Evolutionary conservation across 495 filamentous ascomycete species (phyloP).

Genomic region (Neurospora pannonica): DNA sequence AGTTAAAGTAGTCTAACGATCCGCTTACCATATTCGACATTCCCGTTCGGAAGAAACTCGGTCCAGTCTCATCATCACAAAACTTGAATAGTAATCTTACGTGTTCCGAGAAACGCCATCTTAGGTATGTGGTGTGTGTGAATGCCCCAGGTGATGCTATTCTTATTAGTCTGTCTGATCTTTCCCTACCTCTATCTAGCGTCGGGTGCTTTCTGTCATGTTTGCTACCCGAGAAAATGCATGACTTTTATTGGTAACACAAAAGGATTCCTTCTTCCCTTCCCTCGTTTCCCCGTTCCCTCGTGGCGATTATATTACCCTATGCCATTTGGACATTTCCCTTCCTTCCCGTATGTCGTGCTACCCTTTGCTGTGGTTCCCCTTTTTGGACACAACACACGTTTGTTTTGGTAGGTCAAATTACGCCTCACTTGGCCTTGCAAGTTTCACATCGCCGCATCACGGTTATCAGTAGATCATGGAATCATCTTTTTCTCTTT

Average conservation of each 20-base stretch:
- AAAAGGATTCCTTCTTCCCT: neutral
- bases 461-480: neutral
- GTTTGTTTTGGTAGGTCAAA: neutral
- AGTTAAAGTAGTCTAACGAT: neutral
- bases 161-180: neutral
- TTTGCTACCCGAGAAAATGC: neutral
- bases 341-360: neutral
- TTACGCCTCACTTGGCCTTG: neutral
- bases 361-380: neutral
- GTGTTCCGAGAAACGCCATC: neutral
- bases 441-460: neutral
- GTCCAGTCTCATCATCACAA: neutral
- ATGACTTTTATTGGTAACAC: neutral
- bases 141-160: too few relatives aligned
- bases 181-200: neutral
- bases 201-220: neutral
- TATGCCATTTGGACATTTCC: neutral
- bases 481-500: neutral
- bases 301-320: neutral
- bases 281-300: neutral
- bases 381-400: neutral
- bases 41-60: too few relatives aligned
- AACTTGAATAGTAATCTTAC: neutral
- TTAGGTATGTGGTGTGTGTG: neutral
- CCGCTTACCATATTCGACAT: neutral